phyloP scores from a whole-genome alignment of 352 stramenopile genomes.

The Globisporangium paddicum region DNA sequence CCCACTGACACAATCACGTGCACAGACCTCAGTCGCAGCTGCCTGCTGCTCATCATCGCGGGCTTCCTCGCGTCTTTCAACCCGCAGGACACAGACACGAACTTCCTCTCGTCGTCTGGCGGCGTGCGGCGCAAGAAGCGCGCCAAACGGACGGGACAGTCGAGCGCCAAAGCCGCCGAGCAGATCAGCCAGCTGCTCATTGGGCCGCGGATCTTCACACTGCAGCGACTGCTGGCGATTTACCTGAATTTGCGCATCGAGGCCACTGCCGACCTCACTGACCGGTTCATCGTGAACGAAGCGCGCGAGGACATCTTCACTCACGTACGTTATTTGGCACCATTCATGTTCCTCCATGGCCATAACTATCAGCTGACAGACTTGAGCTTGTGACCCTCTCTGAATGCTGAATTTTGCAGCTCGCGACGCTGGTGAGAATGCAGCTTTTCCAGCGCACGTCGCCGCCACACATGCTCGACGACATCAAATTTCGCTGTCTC shows the following conservation, averaged over 20 bases:
- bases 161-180: conserved; percentile 25
- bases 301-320: conserved; percentile 74
- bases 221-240: conserved; percentile 72
- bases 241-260: conserved; percentile 67
- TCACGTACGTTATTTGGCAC: conserved; percentile 34
- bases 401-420: conserved; percentile 18
- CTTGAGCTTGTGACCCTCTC: not conserved
- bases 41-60: conserved; percentile 66
- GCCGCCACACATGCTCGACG: conserved; percentile 56
- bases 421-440: conserved; percentile 71
- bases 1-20: conserved; percentile 46
- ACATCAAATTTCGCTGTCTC: conserved; percentile 76
- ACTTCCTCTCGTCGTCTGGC: conserved; percentile 65
- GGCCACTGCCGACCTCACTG: conserved; percentile 25
- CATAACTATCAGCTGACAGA: not conserved
- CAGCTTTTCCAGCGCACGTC: conserved; percentile 76
- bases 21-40: conserved; percentile 56
- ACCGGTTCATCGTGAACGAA: conserved; percentile 17
- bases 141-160: conserved; percentile 27
- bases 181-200: conserved; percentile 60
- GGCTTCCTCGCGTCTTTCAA: conserved; percentile 79
- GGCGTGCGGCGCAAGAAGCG: conserved; percentile 49
- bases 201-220: conserved; percentile 65
- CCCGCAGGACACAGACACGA: conserved; percentile 62
- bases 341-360: not conserved